A percentile compares a stretch with the other conserved stretches of the same genome.
Conservation (phyloP, 768 basidiomycete genomes). For the Russula sp. region DNA sequence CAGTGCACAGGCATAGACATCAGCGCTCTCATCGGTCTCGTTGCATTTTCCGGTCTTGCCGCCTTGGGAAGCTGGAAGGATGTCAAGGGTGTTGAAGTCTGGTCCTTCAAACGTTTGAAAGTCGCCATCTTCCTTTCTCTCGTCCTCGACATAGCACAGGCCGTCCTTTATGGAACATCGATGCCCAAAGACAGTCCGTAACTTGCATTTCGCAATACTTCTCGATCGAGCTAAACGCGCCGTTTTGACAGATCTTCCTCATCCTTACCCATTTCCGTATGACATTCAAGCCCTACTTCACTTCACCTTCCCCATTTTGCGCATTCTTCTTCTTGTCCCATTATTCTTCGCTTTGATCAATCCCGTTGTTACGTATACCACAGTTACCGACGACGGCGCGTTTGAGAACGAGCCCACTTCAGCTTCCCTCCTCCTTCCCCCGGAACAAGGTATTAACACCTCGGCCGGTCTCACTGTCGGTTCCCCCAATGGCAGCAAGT, state of each 20-base stretch:
- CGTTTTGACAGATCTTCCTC: slow-evolving; percentile 14
- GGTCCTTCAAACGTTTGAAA: slow-evolving; percentile 56
- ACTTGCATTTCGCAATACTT: background rate
- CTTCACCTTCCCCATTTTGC: slow-evolving; percentile 54
- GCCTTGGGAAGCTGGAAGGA: slow-evolving; percentile 78
- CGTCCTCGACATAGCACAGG: slow-evolving; percentile 53
- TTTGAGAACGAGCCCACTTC: slow-evolving; percentile 34
- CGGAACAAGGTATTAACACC: slow-evolving; percentile 39
- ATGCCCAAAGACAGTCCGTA: slow-evolving; percentile 32
- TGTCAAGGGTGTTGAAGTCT: slow-evolving; percentile 60
- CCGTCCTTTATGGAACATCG: slow-evolving; percentile 45
- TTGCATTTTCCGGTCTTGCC: slow-evolving; percentile 66
- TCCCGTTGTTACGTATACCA: slow-evolving; percentile 61
- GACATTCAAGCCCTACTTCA: slow-evolving; percentile 41
- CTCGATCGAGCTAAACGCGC: background rate
- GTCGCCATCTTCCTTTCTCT: slow-evolving; percentile 48
- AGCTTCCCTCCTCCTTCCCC: slow-evolving; percentile 51
- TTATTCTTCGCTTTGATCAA: slow-evolving; percentile 55
- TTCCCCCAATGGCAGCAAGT: slow-evolving; percentile 47
- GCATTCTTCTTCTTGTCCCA: slow-evolving; percentile 55
- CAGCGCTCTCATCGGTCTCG: slow-evolving; percentile 60
- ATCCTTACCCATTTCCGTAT: slow-evolving; percentile 25
- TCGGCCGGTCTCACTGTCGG: slow-evolving; percentile 50
- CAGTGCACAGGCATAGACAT: slow-evolving; percentile 57
- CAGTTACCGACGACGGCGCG: slow-evolving; percentile 39